These are phyloP conservation scores for Stemphylium beticola DNA, from an alignment of 2,329 filamentous ascomycete species.

Conservation along the genomic window DNA sequence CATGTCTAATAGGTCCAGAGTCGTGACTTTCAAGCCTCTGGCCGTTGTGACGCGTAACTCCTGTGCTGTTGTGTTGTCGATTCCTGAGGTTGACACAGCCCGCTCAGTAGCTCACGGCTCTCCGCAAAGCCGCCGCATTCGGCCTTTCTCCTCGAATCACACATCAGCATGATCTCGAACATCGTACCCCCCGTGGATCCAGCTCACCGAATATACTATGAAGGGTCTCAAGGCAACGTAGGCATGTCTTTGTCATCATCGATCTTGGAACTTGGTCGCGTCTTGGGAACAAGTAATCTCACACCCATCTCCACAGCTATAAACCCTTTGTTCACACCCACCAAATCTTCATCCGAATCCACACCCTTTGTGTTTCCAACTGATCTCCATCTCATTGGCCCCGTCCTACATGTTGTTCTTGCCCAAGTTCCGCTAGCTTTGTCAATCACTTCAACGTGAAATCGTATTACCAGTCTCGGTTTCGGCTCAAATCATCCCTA, in stretches of 20 bases:
- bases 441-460: no score
- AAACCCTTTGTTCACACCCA: slow-evolving; percentile 18
- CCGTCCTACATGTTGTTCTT: no score
- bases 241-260: slow-evolving; percentile 11
- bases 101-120: slow-evolving; percentile 30
- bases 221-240: background rate
- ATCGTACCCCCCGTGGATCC: background rate
- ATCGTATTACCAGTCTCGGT: no score
- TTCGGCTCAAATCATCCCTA: no score
- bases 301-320: slow-evolving; percentile 5
- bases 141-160: slow-evolving; percentile 16
- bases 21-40: slow-evolving; percentile 18
- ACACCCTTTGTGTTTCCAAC: background rate
- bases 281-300: background rate
- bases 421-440: no score
- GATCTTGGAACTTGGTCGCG: slow-evolving; percentile 1
- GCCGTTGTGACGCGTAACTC: slow-evolving; percentile 39
- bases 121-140: slow-evolving; percentile 34
- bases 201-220: slow-evolving; percentile 1
- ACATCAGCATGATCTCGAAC: background rate
- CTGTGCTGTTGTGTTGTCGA: slow-evolving; percentile 14
- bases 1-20: background rate
- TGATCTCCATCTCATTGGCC: background rate
- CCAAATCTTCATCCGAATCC: slow-evolving; percentile 9
- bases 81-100: slow-evolving; percentile 26